Evolutionary conservation across 331 rosid species (phyloP).

Genomic region (Malus hybrid): DNA sequence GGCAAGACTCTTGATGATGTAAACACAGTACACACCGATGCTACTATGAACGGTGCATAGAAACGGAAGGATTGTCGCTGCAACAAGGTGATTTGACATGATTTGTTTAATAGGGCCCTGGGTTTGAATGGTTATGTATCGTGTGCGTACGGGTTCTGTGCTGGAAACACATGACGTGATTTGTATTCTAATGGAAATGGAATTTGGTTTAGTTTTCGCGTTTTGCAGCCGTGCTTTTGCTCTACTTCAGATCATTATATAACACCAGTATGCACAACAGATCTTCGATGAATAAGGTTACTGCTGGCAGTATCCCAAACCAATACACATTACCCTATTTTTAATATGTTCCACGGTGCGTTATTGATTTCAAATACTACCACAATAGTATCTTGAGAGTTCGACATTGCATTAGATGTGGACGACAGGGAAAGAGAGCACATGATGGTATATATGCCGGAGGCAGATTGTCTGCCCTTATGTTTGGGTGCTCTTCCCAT

Average conservation of each 20-base stretch:
- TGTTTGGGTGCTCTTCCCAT: no score
- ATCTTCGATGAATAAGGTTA: background rate
- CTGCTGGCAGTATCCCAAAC: background rate
- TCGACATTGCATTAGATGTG: background rate
- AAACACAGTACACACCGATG: conserved; percentile 54
- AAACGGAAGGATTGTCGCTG: conserved; percentile 2
- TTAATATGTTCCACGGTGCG: background rate
- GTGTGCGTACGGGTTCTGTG: conserved; percentile 20
- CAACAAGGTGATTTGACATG: conserved; percentile 26
- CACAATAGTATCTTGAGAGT: background rate
- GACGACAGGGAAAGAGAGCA: background rate
- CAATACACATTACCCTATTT: background rate
- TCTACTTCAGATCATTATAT: background rate
- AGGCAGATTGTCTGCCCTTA: no score
- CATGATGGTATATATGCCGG: background rate
- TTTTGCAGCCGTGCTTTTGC: background rate
- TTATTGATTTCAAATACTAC: background rate
- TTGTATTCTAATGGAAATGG: conserved; percentile 32
- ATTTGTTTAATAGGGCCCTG: conserved; percentile 20
- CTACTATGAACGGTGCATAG: conserved; percentile 64
- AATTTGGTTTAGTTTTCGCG: conserved; percentile 28
- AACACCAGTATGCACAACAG: background rate
- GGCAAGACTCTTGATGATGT: conserved; percentile 87
- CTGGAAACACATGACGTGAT: conserved; percentile 14
- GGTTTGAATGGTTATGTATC: conserved; percentile 18